phyloP scores from a whole-genome alignment of 1,139 yeast species.

The Blastobotrys malaysiensis region DNA sequence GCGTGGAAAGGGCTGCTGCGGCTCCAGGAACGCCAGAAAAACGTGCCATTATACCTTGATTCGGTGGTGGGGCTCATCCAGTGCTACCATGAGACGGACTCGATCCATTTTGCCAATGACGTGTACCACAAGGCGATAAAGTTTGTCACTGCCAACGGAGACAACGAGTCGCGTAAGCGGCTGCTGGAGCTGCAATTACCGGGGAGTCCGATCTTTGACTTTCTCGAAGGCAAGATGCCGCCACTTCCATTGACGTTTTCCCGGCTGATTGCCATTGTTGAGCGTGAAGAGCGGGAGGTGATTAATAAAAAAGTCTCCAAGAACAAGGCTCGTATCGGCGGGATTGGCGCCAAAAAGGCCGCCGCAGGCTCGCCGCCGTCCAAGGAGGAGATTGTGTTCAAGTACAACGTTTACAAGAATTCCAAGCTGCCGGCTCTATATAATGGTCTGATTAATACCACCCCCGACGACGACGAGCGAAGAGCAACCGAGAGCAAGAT shows the following conservation, averaged over 20 bases:
- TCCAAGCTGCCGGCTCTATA: conserved; percentile 53
- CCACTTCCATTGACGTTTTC: conserved; percentile 46
- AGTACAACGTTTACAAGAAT: conserved; percentile 46
- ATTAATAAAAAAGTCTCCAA: conserved; percentile 28
- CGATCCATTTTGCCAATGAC: conserved; percentile 23
- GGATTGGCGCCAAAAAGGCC: conserved; percentile 40
- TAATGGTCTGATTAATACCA: conserved; percentile 47
- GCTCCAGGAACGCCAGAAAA: conserved; percentile 46
- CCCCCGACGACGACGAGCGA: conserved; percentile 60
- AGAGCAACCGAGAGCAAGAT: conserved; percentile 54
- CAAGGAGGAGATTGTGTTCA: conserved; percentile 36
- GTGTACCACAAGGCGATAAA: conserved; percentile 18
- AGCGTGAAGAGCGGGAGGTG: conserved; percentile 39
- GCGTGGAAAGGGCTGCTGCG: conserved; percentile 80
- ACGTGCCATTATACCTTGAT: conserved; percentile 37
- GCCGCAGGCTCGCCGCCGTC: conserved; percentile 32
- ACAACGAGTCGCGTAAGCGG: conserved; percentile 32
- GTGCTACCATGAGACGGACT: conserved; percentile 26
- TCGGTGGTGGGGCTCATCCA: conserved; percentile 29
- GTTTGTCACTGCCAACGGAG: conserved; percentile 14
- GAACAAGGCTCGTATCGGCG: conserved; percentile 25
- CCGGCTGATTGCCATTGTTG: conserved; percentile 45
- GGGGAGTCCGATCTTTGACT: conserved; percentile 53
- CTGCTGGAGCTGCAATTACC: conserved; percentile 58
- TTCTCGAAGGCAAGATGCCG: conserved; percentile 50